Percentiles rank a stretch among this genome's conserved stretches.
phyloP scores from a whole-genome alignment of 495 filamentous ascomycete genomes.

The Podospora conica region DNA sequence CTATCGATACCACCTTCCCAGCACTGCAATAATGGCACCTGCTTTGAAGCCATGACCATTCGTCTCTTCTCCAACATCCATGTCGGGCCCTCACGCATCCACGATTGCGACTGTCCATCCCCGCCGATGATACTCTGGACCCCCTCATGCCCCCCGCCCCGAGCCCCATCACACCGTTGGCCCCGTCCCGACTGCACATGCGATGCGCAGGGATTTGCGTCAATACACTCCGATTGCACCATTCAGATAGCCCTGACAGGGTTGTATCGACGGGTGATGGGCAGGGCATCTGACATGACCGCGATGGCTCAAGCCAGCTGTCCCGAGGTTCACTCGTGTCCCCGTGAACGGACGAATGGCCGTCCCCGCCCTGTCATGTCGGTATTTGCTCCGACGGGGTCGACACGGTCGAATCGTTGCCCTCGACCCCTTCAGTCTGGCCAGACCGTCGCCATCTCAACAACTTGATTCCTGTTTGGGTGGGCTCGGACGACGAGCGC shows the following conservation, averaged over 20 bases:
- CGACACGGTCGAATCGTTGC: not conserved
- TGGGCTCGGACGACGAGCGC: not conserved
- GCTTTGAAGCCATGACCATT: not conserved
- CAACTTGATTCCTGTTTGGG: not conserved
- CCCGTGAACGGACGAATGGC: not conserved
- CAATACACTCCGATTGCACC: not conserved
- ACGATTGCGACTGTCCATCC: not conserved
- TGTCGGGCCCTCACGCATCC: not conserved
- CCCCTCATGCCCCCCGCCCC: not conserved
- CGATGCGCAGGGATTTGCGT: not conserved
- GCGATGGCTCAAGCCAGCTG: not conserved
- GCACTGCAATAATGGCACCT: not conserved
- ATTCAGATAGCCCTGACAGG: not conserved
- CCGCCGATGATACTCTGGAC: not conserved
- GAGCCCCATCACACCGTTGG: not conserved
- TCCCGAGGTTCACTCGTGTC: not conserved
- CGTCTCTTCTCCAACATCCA: not conserved
- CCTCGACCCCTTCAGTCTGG: not conserved
- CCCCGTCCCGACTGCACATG: not conserved
- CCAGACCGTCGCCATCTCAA: not conserved
- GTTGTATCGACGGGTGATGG: not conserved
- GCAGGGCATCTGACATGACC: not conserved
- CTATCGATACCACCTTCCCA: constrained; percentile 9
- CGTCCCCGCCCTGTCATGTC: not conserved
- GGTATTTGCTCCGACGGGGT: not conserved